phyloP scores from a whole-genome alignment of 2,329 filamentous ascomycete species.

The Hawksworthiomyces lignivorus region DNA sequence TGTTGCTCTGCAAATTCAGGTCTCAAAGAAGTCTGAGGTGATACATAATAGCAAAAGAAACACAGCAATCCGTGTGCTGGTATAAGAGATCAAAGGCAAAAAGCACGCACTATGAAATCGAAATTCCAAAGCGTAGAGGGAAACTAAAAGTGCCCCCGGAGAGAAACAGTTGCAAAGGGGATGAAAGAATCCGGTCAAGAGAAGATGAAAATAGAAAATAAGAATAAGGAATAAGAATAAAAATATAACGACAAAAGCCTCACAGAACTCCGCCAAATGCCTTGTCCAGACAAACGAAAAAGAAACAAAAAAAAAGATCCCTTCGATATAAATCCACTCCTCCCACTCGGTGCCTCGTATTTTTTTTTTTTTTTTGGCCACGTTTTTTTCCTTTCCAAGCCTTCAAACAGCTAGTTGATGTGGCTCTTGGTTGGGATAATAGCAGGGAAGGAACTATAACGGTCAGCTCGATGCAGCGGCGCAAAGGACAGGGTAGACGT shows the following conservation, averaged over 20 bases:
- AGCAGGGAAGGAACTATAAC: conserved; percentile 51
- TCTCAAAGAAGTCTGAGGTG: no score
- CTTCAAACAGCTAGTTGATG: conserved; percentile 48
- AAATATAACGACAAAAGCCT: neutral
- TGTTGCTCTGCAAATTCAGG: no score
- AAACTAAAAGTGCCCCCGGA: neutral
- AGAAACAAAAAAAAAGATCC: neutral
- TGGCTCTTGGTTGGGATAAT: conserved; percentile 49
- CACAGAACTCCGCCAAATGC: conserved; percentile 14
- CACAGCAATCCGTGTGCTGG: no score
- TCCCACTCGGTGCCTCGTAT: no score
- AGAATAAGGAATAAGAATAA: neutral
- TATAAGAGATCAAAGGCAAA: no score
- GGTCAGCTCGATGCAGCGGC: no score
- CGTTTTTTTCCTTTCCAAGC: no score
- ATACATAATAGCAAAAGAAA: no score
- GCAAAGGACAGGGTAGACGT: no score
- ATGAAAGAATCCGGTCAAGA: neutral
- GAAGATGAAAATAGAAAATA: neutral
- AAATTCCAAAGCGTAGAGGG: neutral
- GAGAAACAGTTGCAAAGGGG: neutral
- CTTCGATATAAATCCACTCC: no score
- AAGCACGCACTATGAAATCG: no score
- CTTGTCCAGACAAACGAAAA: conserved; percentile 5
- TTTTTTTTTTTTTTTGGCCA: no score